These are phyloP conservation scores for Pinus albicaulis DNA, from an alignment of 75 land plant genomes.

Conservation along the genomic window DNA sequence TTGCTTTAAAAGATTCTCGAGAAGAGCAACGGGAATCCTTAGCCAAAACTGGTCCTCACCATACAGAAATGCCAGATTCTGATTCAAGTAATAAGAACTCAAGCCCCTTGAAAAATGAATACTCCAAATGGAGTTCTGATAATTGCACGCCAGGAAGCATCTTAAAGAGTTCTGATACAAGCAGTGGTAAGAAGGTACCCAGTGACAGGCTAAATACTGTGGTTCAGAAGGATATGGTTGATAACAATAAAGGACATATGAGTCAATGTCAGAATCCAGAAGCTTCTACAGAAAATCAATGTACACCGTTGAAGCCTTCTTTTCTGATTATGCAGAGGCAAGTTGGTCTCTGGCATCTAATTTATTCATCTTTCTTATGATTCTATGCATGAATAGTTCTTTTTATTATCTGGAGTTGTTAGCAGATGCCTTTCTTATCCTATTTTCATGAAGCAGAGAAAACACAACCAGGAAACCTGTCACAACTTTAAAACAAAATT, in stretches of 20 bases:
- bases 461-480: background rate
- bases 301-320: background rate
- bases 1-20: background rate
- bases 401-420: background rate
- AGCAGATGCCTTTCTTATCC: background rate
- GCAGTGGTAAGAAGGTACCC: background rate
- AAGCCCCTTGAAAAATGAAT: background rate
- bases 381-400: background rate
- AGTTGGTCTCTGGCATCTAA: background rate
- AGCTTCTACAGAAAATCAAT: background rate
- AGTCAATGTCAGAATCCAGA: background rate
- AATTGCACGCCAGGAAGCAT: background rate
- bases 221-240: background rate
- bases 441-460: constrained; percentile 3
- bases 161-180: background rate
- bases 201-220: background rate
- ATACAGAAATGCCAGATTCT: background rate
- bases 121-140: background rate
- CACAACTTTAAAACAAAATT: background rate
- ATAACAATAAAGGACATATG: constrained; percentile 3
- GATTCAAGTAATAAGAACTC: constrained; percentile 1
- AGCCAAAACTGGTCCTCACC: background rate
- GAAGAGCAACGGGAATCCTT: background rate
- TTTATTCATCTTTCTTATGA: background rate
- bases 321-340: background rate